These are phyloP conservation scores for Knufia petricola DNA, from an alignment of 2,329 filamentous ascomycete genomes.

Conservation along the genomic window DNA sequence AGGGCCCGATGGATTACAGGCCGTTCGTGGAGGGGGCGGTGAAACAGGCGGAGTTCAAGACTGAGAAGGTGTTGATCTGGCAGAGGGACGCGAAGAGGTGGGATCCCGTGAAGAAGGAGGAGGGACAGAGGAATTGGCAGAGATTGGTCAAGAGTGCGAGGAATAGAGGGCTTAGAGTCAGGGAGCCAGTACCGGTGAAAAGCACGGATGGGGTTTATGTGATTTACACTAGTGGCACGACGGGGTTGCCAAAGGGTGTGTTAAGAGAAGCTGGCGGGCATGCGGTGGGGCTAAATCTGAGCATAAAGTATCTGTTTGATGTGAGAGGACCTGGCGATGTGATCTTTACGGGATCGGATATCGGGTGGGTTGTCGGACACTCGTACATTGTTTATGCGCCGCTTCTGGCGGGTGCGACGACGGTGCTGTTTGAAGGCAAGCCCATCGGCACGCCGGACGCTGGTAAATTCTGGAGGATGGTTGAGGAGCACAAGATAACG, in stretches of 20 bases:
- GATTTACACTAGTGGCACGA: slow-evolving; percentile 80
- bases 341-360: slow-evolving; percentile 70
- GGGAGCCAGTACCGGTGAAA: slow-evolving; percentile 65
- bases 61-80: slow-evolving; percentile 66
- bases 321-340: slow-evolving; percentile 78
- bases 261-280: slow-evolving; percentile 75
- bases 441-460: slow-evolving; percentile 82
- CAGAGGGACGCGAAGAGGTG: slow-evolving; percentile 69
- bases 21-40: slow-evolving; percentile 68
- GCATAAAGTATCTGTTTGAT: slow-evolving; percentile 72
- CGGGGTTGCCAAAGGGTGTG: slow-evolving; percentile 73
- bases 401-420: slow-evolving; percentile 73
- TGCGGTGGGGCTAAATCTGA: slow-evolving; percentile 73
- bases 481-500: slow-evolving; percentile 75
- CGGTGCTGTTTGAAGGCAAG: slow-evolving; percentile 88
- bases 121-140: slow-evolving; percentile 72
- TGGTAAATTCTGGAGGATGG: slow-evolving; percentile 76
- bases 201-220: slow-evolving; percentile 78
- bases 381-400: slow-evolving; percentile 86
- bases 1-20: slow-evolving; percentile 68
- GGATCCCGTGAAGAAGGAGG: slow-evolving; percentile 56
- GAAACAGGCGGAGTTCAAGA: slow-evolving; percentile 58
- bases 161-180: slow-evolving; percentile 52
- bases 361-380: slow-evolving; percentile 80
- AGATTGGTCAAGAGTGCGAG: slow-evolving; percentile 61